Evolutionary conservation across 148 eudicot genomes (phyloP).

Genomic region (Rhododendron mucronatum): DNA sequence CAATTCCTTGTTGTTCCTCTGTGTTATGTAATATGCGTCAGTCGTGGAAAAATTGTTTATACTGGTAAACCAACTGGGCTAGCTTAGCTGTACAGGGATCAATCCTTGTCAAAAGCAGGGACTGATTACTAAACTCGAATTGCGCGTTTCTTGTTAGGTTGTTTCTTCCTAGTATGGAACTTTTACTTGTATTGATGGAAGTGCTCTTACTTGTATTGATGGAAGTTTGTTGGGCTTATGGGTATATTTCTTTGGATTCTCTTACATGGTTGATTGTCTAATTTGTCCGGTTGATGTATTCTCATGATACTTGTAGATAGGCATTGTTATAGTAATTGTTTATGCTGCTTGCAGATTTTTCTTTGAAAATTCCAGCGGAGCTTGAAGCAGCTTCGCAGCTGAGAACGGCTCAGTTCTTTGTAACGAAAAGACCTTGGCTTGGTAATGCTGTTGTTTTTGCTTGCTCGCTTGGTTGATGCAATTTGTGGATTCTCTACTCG

Average conservation of each 20-base stretch:
- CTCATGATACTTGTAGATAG: background rate
- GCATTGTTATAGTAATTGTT: background rate
- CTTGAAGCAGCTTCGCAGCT: slow-evolving; percentile 69
- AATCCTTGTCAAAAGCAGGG: background rate
- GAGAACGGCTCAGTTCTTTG: slow-evolving; percentile 60
- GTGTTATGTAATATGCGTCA: background rate
- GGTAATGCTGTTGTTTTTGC: slow-evolving; percentile 32
- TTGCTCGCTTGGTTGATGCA: background rate
- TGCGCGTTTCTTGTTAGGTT: background rate
- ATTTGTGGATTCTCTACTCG: background rate
- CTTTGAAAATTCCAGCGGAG: slow-evolving; percentile 50
- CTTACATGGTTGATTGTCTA: background rate
- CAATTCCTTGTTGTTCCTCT: background rate
- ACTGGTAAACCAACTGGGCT: background rate
- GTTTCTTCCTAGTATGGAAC: background rate
- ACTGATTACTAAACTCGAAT: background rate
- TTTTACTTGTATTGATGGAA: background rate
- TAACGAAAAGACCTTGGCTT: slow-evolving; percentile 89
- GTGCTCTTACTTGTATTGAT: background rate
- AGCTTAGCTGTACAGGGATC: background rate
- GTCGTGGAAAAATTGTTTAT: background rate
- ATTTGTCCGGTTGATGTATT: background rate
- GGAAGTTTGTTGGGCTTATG: background rate
- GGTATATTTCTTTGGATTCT: background rate
- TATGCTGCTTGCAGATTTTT: slow-evolving; percentile 39